These are phyloP conservation scores for Talaromyces piceae DNA, from an alignment of 2,329 filamentous ascomycete species.

Conservation along the genomic window DNA sequence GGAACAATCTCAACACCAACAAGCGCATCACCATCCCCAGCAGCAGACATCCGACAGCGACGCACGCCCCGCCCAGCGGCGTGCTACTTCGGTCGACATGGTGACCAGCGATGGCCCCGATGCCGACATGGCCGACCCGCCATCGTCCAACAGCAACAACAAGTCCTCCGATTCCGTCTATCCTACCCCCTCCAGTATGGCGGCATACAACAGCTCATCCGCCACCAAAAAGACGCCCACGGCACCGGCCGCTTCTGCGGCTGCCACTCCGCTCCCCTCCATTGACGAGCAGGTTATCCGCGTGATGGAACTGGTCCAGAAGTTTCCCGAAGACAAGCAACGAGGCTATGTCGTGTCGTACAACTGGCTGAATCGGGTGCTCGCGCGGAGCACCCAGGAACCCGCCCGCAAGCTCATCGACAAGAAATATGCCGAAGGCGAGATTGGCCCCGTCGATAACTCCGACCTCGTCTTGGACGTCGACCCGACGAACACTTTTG, in stretches of 20 bases:
- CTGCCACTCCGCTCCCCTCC: constrained; percentile 32
- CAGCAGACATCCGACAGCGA: constrained; percentile 13
- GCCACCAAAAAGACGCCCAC: constrained; percentile 21
- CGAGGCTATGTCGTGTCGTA: constrained; percentile 71
- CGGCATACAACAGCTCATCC: constrained; percentile 26
- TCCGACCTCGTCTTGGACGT: constrained; percentile 65
- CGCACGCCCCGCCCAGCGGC: constrained; percentile 19
- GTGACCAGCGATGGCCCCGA: constrained; percentile 25
- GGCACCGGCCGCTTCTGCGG: constrained; percentile 14
- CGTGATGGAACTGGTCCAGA: constrained; percentile 53
- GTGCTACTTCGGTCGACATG: constrained; percentile 40
- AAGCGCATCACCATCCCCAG: constrained; percentile 2
- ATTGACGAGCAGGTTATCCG: constrained; percentile 67
- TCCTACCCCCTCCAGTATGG: constrained; percentile 32
- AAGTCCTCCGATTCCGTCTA: constrained; percentile 28
- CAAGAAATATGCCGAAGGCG: constrained; percentile 54
- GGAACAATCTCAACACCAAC: too few relatives aligned
- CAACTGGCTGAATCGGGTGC: constrained; percentile 68
- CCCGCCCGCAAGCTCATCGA: constrained; percentile 48
- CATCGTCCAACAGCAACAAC: constrained; percentile 3
- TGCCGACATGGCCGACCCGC: constrained; percentile 16
- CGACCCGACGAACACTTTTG: constrained; percentile 34
- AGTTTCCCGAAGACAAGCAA: constrained; percentile 61
- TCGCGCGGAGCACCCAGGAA: constrained; percentile 55
- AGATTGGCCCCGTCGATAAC: constrained; percentile 79